Percentiles rank a stretch among this genome's conserved stretches.
These are phyloP conservation scores for Coelastrella sp. DNA, from an alignment of 139 green algal species.

Conservation along the genomic window DNA sequence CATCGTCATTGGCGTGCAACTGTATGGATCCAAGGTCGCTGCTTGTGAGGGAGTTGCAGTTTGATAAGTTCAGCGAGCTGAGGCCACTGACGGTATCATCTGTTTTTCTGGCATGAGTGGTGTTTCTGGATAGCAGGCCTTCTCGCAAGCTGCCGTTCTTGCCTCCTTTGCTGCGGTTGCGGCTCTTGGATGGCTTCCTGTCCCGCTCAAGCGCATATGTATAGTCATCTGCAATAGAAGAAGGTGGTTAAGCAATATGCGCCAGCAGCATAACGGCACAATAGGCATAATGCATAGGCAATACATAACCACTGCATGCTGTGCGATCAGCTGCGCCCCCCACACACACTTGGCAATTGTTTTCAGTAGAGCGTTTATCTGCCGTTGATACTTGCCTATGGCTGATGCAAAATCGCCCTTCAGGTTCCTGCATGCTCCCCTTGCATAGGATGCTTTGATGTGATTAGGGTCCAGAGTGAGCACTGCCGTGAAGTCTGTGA, in stretches of 20 bases:
- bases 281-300: background rate
- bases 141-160: slow-evolving; percentile 30
- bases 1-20: background rate
- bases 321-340: too few relatives aligned
- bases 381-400: slow-evolving; percentile 62
- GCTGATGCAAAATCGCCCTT: slow-evolving; percentile 73
- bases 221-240: slow-evolving; percentile 62
- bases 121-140: slow-evolving; percentile 18
- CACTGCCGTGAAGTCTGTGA: slow-evolving; percentile 68
- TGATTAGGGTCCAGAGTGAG: slow-evolving; percentile 77
- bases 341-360: too few relatives aligned
- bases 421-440: slow-evolving; percentile 78
- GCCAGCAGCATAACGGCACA: background rate
- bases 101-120: background rate
- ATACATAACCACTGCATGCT: background rate
- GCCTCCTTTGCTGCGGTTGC: slow-evolving; percentile 8
- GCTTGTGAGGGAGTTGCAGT: slow-evolving; percentile 37
- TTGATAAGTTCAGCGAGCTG: slow-evolving; percentile 25
- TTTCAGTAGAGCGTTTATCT: too few relatives aligned
- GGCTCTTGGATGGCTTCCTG: slow-evolving; percentile 28
- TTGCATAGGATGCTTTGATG: slow-evolving; percentile 79
- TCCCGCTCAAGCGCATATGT: slow-evolving; percentile 64
- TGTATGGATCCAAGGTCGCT: slow-evolving; percentile 34
- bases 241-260: background rate
- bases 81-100: slow-evolving; percentile 23